A percentile compares a stretch with the other conserved stretches of the same genome.
Evolutionary conservation across 2,329 filamentous ascomycete genomes (phyloP).

Genomic region (Domatiomyces catenatus): DNA sequence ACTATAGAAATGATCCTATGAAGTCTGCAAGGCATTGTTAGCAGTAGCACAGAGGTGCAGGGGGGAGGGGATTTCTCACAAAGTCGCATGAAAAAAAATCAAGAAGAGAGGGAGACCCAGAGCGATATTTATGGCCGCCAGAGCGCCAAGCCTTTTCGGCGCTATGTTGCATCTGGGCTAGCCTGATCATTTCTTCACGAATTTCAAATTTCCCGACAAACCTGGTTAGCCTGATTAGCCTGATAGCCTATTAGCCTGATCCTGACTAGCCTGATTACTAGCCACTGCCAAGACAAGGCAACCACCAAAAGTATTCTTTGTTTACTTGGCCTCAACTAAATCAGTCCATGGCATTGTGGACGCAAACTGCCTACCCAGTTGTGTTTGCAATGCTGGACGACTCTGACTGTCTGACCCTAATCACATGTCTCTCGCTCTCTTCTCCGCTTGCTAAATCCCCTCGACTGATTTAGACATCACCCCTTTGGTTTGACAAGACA

Average conservation of each 20-base stretch:
- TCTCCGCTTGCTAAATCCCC: not conserved
- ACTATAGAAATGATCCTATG: constrained; percentile 97
- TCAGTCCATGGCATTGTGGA: too few relatives aligned
- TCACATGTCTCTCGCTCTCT: not conserved
- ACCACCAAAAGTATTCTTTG: too few relatives aligned
- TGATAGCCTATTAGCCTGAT: too few relatives aligned
- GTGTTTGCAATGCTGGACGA: not conserved
- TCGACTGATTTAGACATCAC: not conserved
- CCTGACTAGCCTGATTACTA: too few relatives aligned
- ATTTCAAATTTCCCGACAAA: not conserved
- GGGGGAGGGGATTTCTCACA: constrained; percentile 25
- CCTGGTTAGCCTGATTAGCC: too few relatives aligned
- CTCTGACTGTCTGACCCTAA: not conserved
- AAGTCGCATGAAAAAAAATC: constrained; percentile 28
- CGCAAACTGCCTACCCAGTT: too few relatives aligned
- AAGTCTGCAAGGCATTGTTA: constrained; percentile 23
- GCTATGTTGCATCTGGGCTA: not conserved
- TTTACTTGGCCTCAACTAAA: too few relatives aligned
- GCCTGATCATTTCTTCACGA: too few relatives aligned
- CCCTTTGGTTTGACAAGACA: too few relatives aligned
- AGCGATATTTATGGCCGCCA: not conserved
- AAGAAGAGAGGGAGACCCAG: constrained; percentile 12
- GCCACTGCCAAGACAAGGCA: too few relatives aligned
- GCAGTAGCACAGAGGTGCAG: constrained; percentile 15
- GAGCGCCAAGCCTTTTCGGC: not conserved